Base-by-base conservation (phyloP, 1,284 basidiomycete genomes). In the Cutaneotrichosporon sp. region DNA sequence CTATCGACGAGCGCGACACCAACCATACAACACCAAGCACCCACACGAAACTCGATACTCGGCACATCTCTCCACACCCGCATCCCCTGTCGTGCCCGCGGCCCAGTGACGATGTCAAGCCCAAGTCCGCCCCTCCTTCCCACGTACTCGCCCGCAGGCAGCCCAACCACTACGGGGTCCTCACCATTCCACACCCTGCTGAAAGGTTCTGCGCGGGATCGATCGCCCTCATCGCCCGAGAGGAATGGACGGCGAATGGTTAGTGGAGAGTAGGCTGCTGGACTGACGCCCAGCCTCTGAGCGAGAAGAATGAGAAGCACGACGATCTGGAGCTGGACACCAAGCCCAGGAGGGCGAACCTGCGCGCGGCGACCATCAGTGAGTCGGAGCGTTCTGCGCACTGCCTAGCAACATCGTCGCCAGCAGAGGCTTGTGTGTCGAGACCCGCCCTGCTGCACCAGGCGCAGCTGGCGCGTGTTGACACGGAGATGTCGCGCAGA, bases 291-390 rank as follows among this genome's bases (percentile, higher is more conserved):
- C 14, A 46, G 44, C 44, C 31, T 20, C 44, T 46, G 5, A 46
- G 44, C 24, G 16, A 24, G 11, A 46, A 46, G 32, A 33, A 42
- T 20, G n/a, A 26, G 41, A 38, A 38, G 20, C 19, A 38, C 17
- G 35, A 38, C 39, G 31, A 35, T 20, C 22, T 26, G 3, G 25
- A 34, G 29, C 33, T 46, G 9, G 20, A 29, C 22, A 46, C 31
- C 31, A 46, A 35, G 33, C 44, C 31, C 1, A 17, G 39, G 33
- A 27, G 44, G 10, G 25, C 44, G 19, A 51, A 51, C 24, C n/a
- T 59, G 29, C 41, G 39, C 26, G 59, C 59, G 0, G 52, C 59
- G 16, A 47, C 52, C 3, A 60, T 60, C 49, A 54, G 59, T 60
- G 31, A 27, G 58, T 42, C 16, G 20, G 26, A 9, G 14, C 19